Percentiles rank a stretch among this genome's conserved stretches.
These are phyloP conservation scores for Medicago lupulina DNA, from an alignment of 306 rosid species.

Conservation along the genomic window DNA sequence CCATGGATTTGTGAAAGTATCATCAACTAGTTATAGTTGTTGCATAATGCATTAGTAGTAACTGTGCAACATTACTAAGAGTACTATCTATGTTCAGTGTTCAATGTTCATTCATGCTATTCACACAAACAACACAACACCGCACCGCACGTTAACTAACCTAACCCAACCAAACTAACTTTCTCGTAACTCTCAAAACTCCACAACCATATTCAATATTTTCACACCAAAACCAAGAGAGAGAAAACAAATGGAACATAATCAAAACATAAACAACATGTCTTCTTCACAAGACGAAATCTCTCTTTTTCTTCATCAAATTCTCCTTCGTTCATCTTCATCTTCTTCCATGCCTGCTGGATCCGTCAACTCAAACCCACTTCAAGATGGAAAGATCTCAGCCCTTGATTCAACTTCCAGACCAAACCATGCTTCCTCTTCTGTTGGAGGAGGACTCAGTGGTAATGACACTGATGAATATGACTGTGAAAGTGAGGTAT, in stretches of 20 bases:
- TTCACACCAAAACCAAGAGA: not conserved
- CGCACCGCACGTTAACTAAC: conserved; percentile 17
- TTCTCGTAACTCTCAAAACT: conserved; percentile 5
- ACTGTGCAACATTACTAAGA: not conserved
- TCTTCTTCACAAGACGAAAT: conserved; percentile 71
- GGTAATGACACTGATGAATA: conserved; percentile 77
- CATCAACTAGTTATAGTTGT: not conserved
- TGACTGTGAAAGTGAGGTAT: conserved; percentile 91
- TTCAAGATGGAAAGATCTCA: conserved; percentile 55
- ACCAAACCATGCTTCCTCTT: conserved; percentile 45
- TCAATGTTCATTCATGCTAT: not conserved
- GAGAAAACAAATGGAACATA: conserved; percentile 53
- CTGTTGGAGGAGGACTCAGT: conserved; percentile 48
- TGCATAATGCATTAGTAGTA: not conserved
- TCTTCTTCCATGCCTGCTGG: conserved; percentile 36
- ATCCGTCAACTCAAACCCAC: conserved; percentile 6
- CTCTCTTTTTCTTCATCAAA: conserved; percentile 87
- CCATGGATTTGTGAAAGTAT: not conserved
- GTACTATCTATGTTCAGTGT: not conserved
- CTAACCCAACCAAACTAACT: not conserved
- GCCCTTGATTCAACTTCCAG: conserved; percentile 46
- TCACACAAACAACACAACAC: not conserved
- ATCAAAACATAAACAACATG: not conserved
- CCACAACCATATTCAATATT: not conserved
- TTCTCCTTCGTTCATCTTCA: conserved; percentile 76